These are phyloP conservation scores for Neurospora sp. DNA, from an alignment of 495 filamentous ascomycete genomes.

Conservation along the genomic window DNA sequence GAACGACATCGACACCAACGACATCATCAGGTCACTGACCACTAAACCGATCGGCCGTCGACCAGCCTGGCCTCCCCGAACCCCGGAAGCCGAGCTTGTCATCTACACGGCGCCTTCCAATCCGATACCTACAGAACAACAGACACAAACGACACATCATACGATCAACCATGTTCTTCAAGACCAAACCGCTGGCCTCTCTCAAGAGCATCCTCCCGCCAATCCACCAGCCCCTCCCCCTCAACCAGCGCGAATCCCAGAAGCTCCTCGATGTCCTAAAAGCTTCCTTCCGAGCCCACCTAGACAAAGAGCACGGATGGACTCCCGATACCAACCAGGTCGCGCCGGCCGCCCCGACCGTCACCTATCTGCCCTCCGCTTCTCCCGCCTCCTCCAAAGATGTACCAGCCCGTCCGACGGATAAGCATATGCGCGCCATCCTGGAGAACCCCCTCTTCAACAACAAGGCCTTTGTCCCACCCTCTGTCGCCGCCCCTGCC, in stretches of 20 bases:
- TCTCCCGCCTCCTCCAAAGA: background rate
- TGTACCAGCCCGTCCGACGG: conserved; percentile 24
- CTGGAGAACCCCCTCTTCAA: conserved; percentile 60
- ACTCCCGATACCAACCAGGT: conserved; percentile 12
- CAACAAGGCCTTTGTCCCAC: background rate
- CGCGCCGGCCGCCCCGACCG: conserved; percentile 12
- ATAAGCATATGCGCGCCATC: conserved; percentile 52
- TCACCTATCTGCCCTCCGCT: conserved; percentile 11
- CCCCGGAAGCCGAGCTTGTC: background rate
- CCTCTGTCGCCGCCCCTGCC: background rate
- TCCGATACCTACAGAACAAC: background rate
- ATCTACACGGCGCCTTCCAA: background rate
- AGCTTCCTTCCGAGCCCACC: conserved; percentile 62
- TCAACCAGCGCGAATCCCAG: conserved; percentile 53
- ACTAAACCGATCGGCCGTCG: background rate
- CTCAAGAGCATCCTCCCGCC: conserved; percentile 45
- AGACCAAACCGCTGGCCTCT: conserved; percentile 23
- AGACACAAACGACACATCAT: background rate
- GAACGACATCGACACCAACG: background rate
- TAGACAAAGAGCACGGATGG: conserved; percentile 55
- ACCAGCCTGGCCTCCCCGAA: background rate
- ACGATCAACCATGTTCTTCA: conserved; percentile 17
- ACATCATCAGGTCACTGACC: background rate
- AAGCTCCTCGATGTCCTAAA: conserved; percentile 61
- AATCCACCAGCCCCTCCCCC: conserved; percentile 61